Conservation (phyloP, 345 rosid species). For the Sisymbrium altissimum region DNA sequence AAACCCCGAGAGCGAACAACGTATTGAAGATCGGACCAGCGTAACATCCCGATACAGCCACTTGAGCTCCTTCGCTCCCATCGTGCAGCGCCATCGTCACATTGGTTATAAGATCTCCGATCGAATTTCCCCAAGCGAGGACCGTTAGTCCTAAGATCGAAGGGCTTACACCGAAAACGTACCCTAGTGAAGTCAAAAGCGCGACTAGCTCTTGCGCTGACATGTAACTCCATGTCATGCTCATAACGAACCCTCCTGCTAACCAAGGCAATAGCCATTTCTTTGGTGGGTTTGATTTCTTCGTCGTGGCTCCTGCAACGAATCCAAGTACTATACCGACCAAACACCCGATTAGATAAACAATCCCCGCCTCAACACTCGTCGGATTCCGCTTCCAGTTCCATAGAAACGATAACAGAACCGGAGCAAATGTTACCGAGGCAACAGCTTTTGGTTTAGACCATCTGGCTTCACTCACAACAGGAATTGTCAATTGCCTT, state of each 20-base stretch:
- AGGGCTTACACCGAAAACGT: conserved; percentile 66
- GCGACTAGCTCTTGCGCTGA: conserved; percentile 82
- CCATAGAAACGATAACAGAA: conserved; percentile 56
- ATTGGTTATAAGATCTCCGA: conserved; percentile 84
- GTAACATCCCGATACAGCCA: conserved; percentile 89
- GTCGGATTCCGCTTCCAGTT: conserved; percentile 39
- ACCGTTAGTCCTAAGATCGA: conserved; percentile 82
- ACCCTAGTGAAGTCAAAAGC: conserved; percentile 60
- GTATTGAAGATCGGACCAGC: conserved; percentile 94
- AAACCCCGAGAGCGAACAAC: conserved; percentile 67
- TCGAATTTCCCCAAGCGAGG: conserved; percentile 94
- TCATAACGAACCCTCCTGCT: conserved; percentile 78
- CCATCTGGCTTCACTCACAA: conserved; percentile 66
- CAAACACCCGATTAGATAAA: conserved; percentile 46
- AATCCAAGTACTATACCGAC: conserved; percentile 58
- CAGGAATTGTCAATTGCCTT: conserved; percentile 78
- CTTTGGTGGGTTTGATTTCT: conserved; percentile 58
- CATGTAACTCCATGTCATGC: conserved; percentile 84
- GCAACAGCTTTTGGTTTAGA: conserved; percentile 69
- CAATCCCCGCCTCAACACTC: conserved; percentile 31
- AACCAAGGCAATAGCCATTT: conserved; percentile 67
- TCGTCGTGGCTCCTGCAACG: conserved; percentile 56
- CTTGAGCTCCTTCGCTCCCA: conserved; percentile 74
- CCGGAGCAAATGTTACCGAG: conserved; percentile 67
- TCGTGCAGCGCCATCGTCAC: conserved; percentile 75